Base-by-base conservation (phyloP, 2,329 filamentous ascomycete species). In the Hawksworthiomyces lignivorus region DNA sequence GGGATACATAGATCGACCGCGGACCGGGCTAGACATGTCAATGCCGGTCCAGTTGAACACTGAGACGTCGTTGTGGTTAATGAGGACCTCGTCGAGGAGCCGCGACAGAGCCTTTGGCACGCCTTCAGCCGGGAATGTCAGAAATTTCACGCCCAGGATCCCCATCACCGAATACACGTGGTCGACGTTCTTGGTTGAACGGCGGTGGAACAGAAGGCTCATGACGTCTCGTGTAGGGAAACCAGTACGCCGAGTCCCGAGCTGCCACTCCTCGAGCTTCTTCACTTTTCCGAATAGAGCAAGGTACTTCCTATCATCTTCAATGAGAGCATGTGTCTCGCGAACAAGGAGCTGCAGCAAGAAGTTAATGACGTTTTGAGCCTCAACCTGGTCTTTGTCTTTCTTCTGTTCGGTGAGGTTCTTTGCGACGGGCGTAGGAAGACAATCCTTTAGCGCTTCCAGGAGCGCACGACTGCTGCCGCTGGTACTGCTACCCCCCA, bases 21-120 rank as follows among this genome's bases (percentile, higher is more conserved):
- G 48, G 14, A 61, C 52, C 7, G 55, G 52, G 22, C 57, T 60
- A 4, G 57, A 56, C 36, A 54, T 47, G 15, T 58, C 50, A 45
- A 51, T 56, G 4, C 58, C 57, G 7, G 50, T 51, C 58, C 58
- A 61, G 44, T 60, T 59, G 47, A 60, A 61, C 30, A 60, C 54
- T 2, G 58, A 59, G 17, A 61, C 49, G 30, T 61, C 58, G 39
- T 57, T 57, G 21, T 51, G 52, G 5, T 51, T 49, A 19, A 55
- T 56, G 28, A 60, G 41, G 9, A 58, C 52, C 35, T 58, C 53
- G 24, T 59, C 55, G 7, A 61, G 50, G 10, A 61, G 48, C 11
- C 57, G 43, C 17, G 52, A 51, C 8, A 61, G 47, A 2, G 57
- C 57, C 43, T 55, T 59, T n/a, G 48, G 48, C 12, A 54, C 49